Conservation (phyloP, 2,329 filamentous ascomycete species). For the Plectosphaerella sp. region DNA sequence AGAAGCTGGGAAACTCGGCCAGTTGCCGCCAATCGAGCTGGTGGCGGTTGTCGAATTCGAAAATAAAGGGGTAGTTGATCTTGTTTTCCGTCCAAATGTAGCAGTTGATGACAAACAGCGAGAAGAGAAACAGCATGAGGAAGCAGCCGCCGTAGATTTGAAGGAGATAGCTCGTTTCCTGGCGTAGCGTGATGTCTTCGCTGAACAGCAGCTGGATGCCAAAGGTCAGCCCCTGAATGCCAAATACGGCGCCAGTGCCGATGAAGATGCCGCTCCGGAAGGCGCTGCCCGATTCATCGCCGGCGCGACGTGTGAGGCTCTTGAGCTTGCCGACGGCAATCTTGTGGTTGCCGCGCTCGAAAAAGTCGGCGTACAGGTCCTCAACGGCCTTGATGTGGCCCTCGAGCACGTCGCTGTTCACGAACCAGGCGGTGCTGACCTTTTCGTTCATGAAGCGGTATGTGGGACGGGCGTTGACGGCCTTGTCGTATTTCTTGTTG, state of each 20-base stretch:
- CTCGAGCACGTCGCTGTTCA: conserved; percentile 81
- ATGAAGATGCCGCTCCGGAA: conserved; percentile 63
- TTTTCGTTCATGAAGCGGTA: conserved; percentile 86
- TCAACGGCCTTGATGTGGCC: conserved; percentile 76
- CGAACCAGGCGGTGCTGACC: conserved; percentile 87
- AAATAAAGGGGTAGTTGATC: conserved; percentile 95
- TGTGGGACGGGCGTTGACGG: conserved; percentile 70
- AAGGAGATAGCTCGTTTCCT: conserved; percentile 64
- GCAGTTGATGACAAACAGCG: conserved; percentile 83
- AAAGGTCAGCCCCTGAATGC: conserved; percentile 60
- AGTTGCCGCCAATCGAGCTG: conserved; percentile 87
- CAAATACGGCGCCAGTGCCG: conserved; percentile 63
- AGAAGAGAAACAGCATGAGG: conserved; percentile 72
- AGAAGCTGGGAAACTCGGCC: conserved; percentile 80
- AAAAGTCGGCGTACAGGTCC: conserved; percentile 90
- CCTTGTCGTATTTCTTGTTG: conserved; percentile 98
- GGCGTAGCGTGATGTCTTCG: conserved; percentile 39
- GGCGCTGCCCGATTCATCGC: conserved; percentile 51
- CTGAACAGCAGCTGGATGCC: conserved; percentile 49
- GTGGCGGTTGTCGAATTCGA: conserved; percentile 88
- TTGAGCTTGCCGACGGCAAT: conserved; percentile 84
- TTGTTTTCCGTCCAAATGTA: conserved; percentile 77
- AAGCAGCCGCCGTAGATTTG: conserved; percentile 96
- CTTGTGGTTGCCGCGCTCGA: conserved; percentile 90
- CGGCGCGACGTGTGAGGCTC: conserved; percentile 57